A percentile compares a stretch with the other conserved stretches of the same genome.
phyloP scores from a whole-genome alignment of 305 asterid species.

The Lippia alba region DNA sequence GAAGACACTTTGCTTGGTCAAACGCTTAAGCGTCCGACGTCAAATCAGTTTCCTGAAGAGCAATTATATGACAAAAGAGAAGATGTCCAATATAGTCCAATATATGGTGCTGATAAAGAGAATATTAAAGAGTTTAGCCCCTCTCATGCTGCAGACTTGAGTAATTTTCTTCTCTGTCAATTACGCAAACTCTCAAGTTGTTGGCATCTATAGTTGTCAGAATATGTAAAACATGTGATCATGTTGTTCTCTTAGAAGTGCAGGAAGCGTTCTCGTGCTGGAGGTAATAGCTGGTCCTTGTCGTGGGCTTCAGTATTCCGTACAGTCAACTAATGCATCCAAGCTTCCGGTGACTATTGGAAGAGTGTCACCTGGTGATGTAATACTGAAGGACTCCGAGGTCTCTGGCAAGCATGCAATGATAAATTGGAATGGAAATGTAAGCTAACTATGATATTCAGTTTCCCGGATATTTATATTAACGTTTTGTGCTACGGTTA shows the following conservation, averaged over 20 bases:
- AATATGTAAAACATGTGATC: constrained; percentile 69
- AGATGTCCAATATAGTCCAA: constrained; percentile 47
- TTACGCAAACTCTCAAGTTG: constrained; percentile 33
- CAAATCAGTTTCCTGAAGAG: constrained; percentile 57
- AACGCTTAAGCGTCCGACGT: constrained; percentile 67
- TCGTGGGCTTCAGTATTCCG: constrained; percentile 66
- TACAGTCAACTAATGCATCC: constrained; percentile 68
- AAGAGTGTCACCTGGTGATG: constrained; percentile 86
- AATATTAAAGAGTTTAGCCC: constrained; percentile 43
- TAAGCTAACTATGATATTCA: constrained; percentile 46
- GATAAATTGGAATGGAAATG: constrained; percentile 89
- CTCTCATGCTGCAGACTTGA: constrained; percentile 54
- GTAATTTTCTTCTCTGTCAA: constrained; percentile 58
- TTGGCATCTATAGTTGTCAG: constrained; percentile 39
- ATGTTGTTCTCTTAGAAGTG: constrained; percentile 86
- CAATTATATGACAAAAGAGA: constrained; percentile 52
- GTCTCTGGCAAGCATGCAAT: constrained; percentile 98
- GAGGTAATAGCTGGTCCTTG: constrained; percentile 97
- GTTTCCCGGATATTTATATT: constrained; percentile 20
- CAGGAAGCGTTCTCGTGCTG: constrained; percentile 88
- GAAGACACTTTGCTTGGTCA: constrained; percentile 66
- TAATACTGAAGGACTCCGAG: constrained; percentile 85
- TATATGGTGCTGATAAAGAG: constrained; percentile 50
- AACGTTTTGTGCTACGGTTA: constrained; percentile 34
- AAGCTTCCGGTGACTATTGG: constrained; percentile 90